Base-by-base conservation (phyloP, 306 rosid genomes). In the Lathyrus aphaca region DNA sequence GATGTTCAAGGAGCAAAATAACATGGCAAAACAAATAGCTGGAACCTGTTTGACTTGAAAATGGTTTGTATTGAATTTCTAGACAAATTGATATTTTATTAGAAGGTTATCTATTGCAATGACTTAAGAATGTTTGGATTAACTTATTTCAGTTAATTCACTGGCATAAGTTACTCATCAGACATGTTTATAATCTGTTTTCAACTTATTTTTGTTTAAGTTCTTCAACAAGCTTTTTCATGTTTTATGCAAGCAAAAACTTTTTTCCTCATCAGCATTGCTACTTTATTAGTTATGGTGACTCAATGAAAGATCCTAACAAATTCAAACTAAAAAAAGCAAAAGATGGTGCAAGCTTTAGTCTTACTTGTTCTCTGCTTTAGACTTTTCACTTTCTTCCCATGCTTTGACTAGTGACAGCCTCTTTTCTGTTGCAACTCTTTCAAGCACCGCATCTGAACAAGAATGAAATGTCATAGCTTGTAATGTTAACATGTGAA, bases 381-480 rank as follows among this genome's bases (percentile, higher is more conserved):
- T 83, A 17, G 87, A 83, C 57, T 79, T 83, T 32, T 73, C 84
- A 58, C 80, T 83, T 73, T 79, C 84, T 68, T 79, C 87, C 87
- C 87, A 83, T 11, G 87, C 87, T 76, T 64, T 83, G 74, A 79
- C 53, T n/a, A 83, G 74, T 57, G 84, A 79, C 25, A 68, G 21
- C 68, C 82, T 83, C 66, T 79, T 83, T 74, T 83, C 82, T 5
- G 87, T 68, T 23, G 84, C 68, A 63, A 83, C 82, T 73, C 77
- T 83, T 37, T 75, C 77, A 39, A 83, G 84, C 27, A 64, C 87
- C 0, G 80, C 62, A 78, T 89, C 97, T 92, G 58, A 73, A 63
- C 48, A 77, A 44, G 19, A 76, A 43, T 58, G 25, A 51, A 30
- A 70, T 50, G 10, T 0, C 45, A 21, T 43, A 9, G 4, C 21